Evolutionary conservation across 805 yeast genomes (phyloP).

Genomic region (Geotrichum ghanense): DNA sequence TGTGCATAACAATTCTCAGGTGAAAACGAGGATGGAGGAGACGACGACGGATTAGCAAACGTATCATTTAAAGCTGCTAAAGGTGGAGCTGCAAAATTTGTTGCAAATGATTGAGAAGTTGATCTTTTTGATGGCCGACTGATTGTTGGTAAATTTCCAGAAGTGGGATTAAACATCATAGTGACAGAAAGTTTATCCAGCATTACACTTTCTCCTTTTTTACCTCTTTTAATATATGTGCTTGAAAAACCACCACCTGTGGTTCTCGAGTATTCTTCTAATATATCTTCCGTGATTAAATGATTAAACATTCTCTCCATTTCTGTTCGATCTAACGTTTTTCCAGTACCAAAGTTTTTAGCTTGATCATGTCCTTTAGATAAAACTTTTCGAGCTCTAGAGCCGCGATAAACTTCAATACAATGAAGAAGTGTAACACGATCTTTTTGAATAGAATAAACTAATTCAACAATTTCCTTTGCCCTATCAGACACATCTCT

Average conservation of each 20-base stretch:
- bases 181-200: slow-evolving; percentile 21
- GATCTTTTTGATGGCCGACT: not conserved
- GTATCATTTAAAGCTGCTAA: not conserved
- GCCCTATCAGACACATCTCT: slow-evolving; percentile 62
- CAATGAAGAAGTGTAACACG: slow-evolving; percentile 70
- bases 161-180: slow-evolving; percentile 11
- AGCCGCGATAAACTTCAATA: slow-evolving; percentile 75
- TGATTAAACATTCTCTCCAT: slow-evolving; percentile 71
- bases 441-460: slow-evolving; percentile 36
- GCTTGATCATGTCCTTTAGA: slow-evolving; percentile 49
- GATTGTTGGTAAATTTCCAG: too few relatives aligned
- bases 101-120: not conserved
- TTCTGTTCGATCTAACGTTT: slow-evolving; percentile 29
- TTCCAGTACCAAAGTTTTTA: slow-evolving; percentile 64
- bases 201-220: slow-evolving; percentile 38
- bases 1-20: slow-evolving; percentile 9
- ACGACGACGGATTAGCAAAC: too few relatives aligned
- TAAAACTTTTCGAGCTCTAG: slow-evolving; percentile 35
- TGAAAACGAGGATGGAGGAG: too few relatives aligned
- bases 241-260: slow-evolving; percentile 67
- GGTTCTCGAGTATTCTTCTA: slow-evolving; percentile 62
- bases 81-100: not conserved
- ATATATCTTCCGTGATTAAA: slow-evolving; percentile 50
- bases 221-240: slow-evolving; percentile 59
- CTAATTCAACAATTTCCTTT: slow-evolving; percentile 44